Evolutionary conservation across 345 rosid species (phyloP).

Genomic region (Syzygium aqueum): DNA sequence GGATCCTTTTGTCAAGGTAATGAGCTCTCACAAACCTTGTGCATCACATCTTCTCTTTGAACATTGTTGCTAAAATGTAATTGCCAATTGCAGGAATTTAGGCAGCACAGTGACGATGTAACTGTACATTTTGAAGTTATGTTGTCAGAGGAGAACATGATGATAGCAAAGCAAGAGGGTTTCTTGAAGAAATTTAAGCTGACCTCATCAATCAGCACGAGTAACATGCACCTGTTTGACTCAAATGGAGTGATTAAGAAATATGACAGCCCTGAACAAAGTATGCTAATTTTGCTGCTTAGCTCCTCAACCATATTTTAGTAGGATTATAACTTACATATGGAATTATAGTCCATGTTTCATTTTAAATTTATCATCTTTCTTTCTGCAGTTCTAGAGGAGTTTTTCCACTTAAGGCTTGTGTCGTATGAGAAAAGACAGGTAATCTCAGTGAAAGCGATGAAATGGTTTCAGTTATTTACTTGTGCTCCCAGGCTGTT

Average conservation of each 20-base stretch:
- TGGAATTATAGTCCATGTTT: background rate
- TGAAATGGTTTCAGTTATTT: background rate
- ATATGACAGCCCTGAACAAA: slow-evolving; percentile 75
- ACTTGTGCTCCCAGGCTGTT: background rate
- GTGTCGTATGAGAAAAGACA: slow-evolving; percentile 60
- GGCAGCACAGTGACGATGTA: slow-evolving; percentile 29
- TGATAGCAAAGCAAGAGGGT: slow-evolving; percentile 59
- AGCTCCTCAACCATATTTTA: background rate
- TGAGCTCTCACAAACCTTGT: background rate
- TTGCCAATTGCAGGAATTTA: slow-evolving; percentile 33
- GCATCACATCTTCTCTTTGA: background rate
- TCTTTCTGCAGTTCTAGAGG: slow-evolving; percentile 63
- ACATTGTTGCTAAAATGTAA: background rate
- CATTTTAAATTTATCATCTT: background rate
- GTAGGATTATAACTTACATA: background rate
- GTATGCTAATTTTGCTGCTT: slow-evolving; percentile 21
- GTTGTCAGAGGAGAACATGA: slow-evolving; percentile 50
- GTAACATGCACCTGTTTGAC: slow-evolving; percentile 96
- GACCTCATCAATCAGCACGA: slow-evolving; percentile 51
- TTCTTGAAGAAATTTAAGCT: slow-evolving; percentile 75
- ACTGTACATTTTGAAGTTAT: slow-evolving; percentile 38
- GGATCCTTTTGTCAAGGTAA: slow-evolving; percentile 56
- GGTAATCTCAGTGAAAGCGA: slow-evolving; percentile 21
- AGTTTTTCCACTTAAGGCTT: slow-evolving; percentile 66
- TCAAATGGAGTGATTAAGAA: slow-evolving; percentile 62